Evolutionary conservation across 1,284 basidiomycete genomes (phyloP), one percentile per base, ranked within the genome.

Genomic region (Pholiota adiposa): DNA sequence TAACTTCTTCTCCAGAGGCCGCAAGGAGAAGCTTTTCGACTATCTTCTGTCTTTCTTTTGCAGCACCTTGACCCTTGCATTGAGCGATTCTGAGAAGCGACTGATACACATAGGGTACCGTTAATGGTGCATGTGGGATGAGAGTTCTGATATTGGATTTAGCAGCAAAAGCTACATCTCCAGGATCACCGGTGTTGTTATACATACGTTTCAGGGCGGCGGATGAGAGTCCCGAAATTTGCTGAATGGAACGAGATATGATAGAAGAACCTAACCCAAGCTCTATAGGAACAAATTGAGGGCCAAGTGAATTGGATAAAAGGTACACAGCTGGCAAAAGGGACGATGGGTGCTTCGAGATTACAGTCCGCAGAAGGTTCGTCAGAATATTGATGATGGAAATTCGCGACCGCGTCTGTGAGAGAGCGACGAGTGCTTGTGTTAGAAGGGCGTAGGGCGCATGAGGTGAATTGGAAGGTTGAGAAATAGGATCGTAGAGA

Each of bases 241-340:
- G 86, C 70, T 90, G 90, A 46, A 97, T 87, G 3, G 92, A 89
- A 63, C 88, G 90, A 5, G 88, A 88, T 58, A 97, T 84, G 57
- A 93, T 83, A 50, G 92, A 89, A 9, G 83, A 80, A 2, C 93
- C 93, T 33, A 94, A 78, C 25, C 91, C 92, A 23, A 94, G 82
- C 70, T 95, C 93, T 57, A 90, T 75, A 9, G 88, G 78, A 40
- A 84, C 78, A 75, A 93, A 94, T 0, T 90, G 83, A 16, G 95
- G 94, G 0, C 88, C 85, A 34, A 97, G 83, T 34, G 92, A 87
- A 73, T 96, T 97, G 25, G 93, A 94, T 40, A 96, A 79, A 25
- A 97, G 85, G 74, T 97, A 97, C n/a, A 97, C 79, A n/a, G 92
- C 81, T 12, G 92, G 84, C 43, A 92, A 75, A 46, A 97, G 81